A percentile compares a stretch with the other conserved stretches of the same genome.
Evolutionary conservation across 352 stramenopile genomes (phyloP).

Genomic region (Phytopythium aichiense): DNA sequence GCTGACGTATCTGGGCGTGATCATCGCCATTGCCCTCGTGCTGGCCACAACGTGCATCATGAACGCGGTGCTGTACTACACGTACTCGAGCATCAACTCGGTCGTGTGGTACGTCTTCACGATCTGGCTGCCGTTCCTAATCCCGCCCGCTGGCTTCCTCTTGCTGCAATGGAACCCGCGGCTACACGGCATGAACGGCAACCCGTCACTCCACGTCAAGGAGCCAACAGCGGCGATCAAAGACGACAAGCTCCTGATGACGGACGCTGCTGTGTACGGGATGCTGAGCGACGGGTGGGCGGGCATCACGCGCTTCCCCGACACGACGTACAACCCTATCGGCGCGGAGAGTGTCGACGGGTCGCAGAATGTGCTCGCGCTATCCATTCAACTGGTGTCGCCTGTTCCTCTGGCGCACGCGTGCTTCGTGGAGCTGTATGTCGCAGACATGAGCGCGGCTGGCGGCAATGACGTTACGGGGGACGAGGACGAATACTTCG

Average conservation of each 20-base stretch:
- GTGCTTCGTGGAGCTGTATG: conserved; percentile 77
- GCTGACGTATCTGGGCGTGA: conserved; percentile 71
- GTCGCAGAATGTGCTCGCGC: conserved; percentile 68
- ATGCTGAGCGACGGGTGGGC: conserved; percentile 61
- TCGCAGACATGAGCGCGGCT: conserved; percentile 39
- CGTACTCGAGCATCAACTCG: conserved; percentile 58
- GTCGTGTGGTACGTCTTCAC: conserved; percentile 81
- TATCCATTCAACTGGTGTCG: conserved; percentile 66
- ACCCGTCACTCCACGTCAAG: conserved; percentile 50
- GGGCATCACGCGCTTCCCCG: conserved; percentile 64
- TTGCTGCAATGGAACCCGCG: conserved; percentile 84
- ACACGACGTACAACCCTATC: conserved; percentile 69
- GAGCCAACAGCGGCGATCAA: conserved; percentile 35
- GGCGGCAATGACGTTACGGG: conserved; percentile 46
- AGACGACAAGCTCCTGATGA: conserved; percentile 33
- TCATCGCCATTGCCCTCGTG: conserved; percentile 65
- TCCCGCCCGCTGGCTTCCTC: conserved; percentile 72
- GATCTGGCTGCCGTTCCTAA: conserved; percentile 71
- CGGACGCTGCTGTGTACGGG: conserved; percentile 21
- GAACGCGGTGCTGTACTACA: conserved; percentile 61
- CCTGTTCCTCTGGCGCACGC: conserved; percentile 56
- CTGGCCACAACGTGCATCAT: conserved; percentile 57
- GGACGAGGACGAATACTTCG: conserved; percentile 31
- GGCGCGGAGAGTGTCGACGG: conserved; percentile 51
- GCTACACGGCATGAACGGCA: conserved; percentile 70